These are phyloP conservation scores for Phytomonas sp. DNA, from an alignment of 208 protist genomes.

Conservation along the genomic window DNA sequence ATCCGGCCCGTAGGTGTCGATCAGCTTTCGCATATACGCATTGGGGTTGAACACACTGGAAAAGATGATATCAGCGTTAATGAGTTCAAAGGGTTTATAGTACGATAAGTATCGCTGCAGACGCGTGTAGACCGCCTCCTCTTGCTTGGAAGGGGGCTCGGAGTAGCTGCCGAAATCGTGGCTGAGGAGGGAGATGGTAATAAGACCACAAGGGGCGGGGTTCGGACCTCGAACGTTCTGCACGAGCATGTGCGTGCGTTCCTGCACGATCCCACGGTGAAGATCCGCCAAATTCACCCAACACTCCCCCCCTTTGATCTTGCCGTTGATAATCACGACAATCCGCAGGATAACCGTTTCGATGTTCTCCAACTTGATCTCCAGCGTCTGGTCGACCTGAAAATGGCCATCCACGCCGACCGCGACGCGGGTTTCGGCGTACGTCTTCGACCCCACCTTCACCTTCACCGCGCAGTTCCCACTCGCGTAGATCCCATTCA, in stretches of 20 bases:
- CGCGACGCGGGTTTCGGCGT: conserved; percentile 23
- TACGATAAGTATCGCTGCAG: conserved; percentile 64
- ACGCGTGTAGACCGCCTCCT: conserved; percentile 35
- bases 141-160: conserved; percentile 20
- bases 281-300: conserved; percentile 47
- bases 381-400: conserved; percentile 29
- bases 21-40: conserved; percentile 45
- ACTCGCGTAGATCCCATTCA: conserved; percentile 27
- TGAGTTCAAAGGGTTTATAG: conserved; percentile 52
- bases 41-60: conserved; percentile 55
- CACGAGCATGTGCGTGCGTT: conserved; percentile 64
- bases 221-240: conserved; percentile 22
- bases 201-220: conserved; percentile 43
- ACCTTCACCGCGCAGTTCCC: conserved; percentile 52
- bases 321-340: conserved; percentile 32
- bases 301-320: conserved; percentile 46
- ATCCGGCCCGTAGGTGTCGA: conserved; percentile 67
- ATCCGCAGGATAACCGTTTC: conserved; percentile 35
- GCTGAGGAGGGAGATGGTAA: conserved; percentile 51
- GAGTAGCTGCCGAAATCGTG: conserved; percentile 38
- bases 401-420: conserved; percentile 34
- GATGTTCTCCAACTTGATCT: conserved; percentile 38
- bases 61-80: conserved; percentile 51
- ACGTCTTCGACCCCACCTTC: conserved; percentile 31
- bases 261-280: conserved; percentile 33